Evolutionary conservation across 1,284 basidiomycete species (phyloP), one percentile per base, ranked within the genome.

Genomic region (Inonotus obliquus): DNA sequence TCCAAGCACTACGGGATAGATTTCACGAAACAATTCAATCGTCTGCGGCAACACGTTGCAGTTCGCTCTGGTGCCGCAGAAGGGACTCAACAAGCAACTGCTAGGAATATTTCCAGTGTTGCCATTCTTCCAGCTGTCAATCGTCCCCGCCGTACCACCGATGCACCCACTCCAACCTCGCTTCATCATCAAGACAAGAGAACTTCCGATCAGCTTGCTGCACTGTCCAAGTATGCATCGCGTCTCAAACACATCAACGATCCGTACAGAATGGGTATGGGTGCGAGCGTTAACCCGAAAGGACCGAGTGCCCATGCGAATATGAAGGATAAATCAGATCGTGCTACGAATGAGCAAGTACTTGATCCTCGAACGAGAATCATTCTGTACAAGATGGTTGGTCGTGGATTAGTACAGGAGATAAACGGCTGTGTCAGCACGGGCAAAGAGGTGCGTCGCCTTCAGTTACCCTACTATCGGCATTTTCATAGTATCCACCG

Each of bases 11-110:
- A 14, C 23, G 6, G 61, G 58, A 14, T 68, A 96, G 95, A 98
- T 76, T 96, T 98, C 68, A 97, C 95, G 35, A 98, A 98, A 74
- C 93, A 96, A 70, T 98, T 92, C 76, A 98, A 97, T 74, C 89
- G 95, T 38, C 79, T 96, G 38, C 80, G 88, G 57, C 94, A 96
- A 71, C 91, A 95, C 70, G 82, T 88, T 62, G 87, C 87, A 27
- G 83, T 92, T 5, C 84, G 85, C 38, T 83, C 84, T 17, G 88
- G 89, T 5, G 81, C 78, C 60, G 86, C 83, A 0, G 78, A 84
- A 54, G 84, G 86, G 13, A 59, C 13, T 71, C 78, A 10, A 69
- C 78, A 14, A 85, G 84, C 13, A 74, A 83, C 1, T 74, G 78
- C 45, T 78, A 83, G 61, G 72, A 75, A 4, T 73, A 76, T 23